Base-by-base conservation (phyloP, 2,329 filamentous ascomycete species). In the Stachybotrys elegans region DNA sequence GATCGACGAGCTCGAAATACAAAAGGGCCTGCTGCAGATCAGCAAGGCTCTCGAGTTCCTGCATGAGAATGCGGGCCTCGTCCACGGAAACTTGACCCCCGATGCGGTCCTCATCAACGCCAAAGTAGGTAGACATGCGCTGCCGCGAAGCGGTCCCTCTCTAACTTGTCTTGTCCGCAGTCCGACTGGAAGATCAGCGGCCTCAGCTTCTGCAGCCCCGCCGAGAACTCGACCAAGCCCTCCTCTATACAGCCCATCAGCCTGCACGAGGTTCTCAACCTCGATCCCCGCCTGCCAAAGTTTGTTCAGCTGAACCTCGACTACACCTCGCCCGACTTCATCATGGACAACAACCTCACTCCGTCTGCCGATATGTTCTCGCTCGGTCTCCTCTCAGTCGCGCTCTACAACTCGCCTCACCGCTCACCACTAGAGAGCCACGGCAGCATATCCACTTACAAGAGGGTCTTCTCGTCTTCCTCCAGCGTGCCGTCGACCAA, bases 171-270 rank as follows among this genome's bases (percentile, higher is more conserved):
- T 39, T 17, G 22, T 22, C 46, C 49, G 57, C 57, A 88, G 84
- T 95, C 88, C 39, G 93, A 98, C 65, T 98, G 93, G 93, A 98
- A 98, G 64, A 88, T 98, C 48, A 92, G 90, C 55, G 93, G 92
- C n/a, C 76, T 98, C 31, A 81, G 86, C 0, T 98, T 96, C 63
- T 88, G 86, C 60, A 87, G 87, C 37, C 87, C 90, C 13, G 81
- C 88, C 40, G 86, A 90, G 54, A 78, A 80, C 55, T 87, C 86
- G 17, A 83, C 81, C 22, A 83, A 86, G 52, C 75, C 84, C 37
- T 86, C 88, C 4, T 85, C 88, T 4, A 81, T 95, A 40, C 77
- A 84, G 34, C 86, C 88, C 9, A 84, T 97, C 53, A 88, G 82
- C 51, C 76, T 97, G 17, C 84, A 86, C 22, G 90, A 96, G 64